Base-by-base conservation (phyloP, 2,329 filamentous ascomycete genomes). In the Xylaria sp. region DNA sequence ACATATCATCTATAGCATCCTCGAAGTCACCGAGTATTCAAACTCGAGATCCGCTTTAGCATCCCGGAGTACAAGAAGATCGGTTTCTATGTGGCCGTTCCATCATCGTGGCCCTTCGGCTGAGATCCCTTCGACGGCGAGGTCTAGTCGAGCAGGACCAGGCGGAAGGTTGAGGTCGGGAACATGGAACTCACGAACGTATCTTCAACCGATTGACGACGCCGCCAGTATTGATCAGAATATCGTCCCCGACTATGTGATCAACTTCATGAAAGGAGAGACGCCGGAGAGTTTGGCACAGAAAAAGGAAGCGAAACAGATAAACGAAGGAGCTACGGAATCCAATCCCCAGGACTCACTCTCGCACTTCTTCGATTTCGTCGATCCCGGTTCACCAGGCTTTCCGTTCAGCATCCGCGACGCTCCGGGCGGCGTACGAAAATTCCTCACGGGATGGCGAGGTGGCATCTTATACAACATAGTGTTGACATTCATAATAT, bases 231-330 rank as follows among this genome's bases (percentile, higher is more conserved):
- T 77, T 34, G 74, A 77, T 58, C 73, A 73, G 58, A 76, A 78
- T 57, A 74, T 83, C 37, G 76, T 83, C 13, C 81, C 81, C 7
- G 81, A 83, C 69, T 83, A 83, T 64, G 78, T 83, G 47, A 74
- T 81, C 62, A 79, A 82, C 69, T 83, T 79, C 67, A 74, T 83
- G 62, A 77, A 80, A 47, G 80, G 80, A 51, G 81, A 83, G 70
- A 83, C 80, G 1, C 80, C 81, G 11, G 80, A 83, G 68, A 77
- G 76, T 35, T 66, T 83, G 18, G 80, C 80, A 4, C 72, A 73
- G 58, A 77, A 78, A 65, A 76, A 76, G 61, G 73, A 74, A 59
- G 73, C 72, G 64, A 68, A 65, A 37, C 63, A 67, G 73, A 71
- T 23, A 64, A 72, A 58, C 69, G 71, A 62, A 8, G 69, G 72